A percentile compares a stretch with the other conserved stretches of the same genome.
These are phyloP conservation scores for Colletotrichum gigasporum DNA, from an alignment of 2,329 filamentous ascomycete species.

Conservation along the genomic window DNA sequence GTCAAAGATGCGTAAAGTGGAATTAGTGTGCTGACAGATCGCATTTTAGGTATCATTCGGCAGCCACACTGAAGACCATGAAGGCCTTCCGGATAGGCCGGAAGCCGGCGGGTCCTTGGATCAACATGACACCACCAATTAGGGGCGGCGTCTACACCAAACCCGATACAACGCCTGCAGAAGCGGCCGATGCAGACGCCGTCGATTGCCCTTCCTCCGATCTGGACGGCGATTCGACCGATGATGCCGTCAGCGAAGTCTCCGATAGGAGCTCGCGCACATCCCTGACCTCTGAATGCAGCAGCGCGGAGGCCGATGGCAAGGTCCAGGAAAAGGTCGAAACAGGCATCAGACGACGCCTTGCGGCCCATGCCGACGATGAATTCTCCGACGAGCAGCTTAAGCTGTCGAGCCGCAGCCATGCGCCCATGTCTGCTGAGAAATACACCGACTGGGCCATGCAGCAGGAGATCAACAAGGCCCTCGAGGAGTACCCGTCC, in stretches of 20 bases:
- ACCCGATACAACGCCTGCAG: slow-evolving; percentile 26
- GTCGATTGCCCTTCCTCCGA: slow-evolving; percentile 24
- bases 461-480: slow-evolving; percentile 45
- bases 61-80: slow-evolving; percentile 64
- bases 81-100: slow-evolving; percentile 68
- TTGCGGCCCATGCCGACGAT: slow-evolving; percentile 12
- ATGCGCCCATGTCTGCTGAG: slow-evolving; percentile 25
- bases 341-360: slow-evolving; percentile 21
- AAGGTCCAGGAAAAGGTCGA: slow-evolving; percentile 3
- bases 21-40: slow-evolving; percentile 39
- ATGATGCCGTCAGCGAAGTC: slow-evolving; percentile 25
- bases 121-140: slow-evolving; percentile 68
- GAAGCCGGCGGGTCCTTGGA: slow-evolving; percentile 62
- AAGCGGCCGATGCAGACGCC: background rate
- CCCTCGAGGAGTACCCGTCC: slow-evolving; percentile 57
- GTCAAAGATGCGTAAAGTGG: slow-evolving; percentile 20
- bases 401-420: slow-evolving; percentile 22
- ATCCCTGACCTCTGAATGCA: slow-evolving; percentile 31
- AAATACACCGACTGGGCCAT: slow-evolving; percentile 48
- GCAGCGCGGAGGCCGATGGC: slow-evolving; percentile 20
- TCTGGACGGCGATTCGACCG: slow-evolving; percentile 24
- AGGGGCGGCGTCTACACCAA: slow-evolving; percentile 55
- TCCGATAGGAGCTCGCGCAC: slow-evolving; percentile 30
- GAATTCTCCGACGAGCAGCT: background rate
- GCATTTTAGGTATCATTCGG: slow-evolving; percentile 63